Evolutionary conservation across 2,329 filamentous ascomycete species (phyloP).

Genomic region (Verticillium klebahnii): DNA sequence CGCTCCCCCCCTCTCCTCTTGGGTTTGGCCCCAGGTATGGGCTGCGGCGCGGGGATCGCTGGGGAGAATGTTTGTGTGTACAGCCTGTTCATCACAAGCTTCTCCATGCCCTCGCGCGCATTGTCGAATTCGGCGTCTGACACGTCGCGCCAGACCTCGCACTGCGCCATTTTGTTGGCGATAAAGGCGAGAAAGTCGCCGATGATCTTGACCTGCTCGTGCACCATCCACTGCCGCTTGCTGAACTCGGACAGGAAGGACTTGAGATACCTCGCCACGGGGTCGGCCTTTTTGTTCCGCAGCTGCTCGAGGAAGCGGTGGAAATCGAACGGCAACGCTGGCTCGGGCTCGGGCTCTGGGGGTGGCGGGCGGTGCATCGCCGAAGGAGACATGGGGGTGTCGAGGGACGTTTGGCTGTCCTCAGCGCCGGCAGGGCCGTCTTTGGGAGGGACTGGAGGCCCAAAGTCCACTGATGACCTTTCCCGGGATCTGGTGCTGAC

Average conservation of each 20-base stretch:
- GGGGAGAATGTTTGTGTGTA: constrained; percentile 97
- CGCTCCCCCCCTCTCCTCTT: constrained; percentile 65
- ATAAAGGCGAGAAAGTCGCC: constrained; percentile 96
- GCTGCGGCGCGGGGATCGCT: constrained; percentile 77
- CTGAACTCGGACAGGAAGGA: constrained; percentile 93
- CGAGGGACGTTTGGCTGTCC: constrained; percentile 25
- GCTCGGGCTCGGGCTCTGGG: constrained; percentile 73
- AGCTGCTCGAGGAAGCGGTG: constrained; percentile 95
- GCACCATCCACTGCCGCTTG: constrained; percentile 99
- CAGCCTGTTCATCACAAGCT: constrained; percentile 95
- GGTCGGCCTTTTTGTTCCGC: constrained; percentile 94
- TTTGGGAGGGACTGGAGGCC: constrained; percentile 57
- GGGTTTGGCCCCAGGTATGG: constrained; percentile 63
- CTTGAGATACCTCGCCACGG: constrained; percentile 90
- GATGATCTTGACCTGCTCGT: constrained; percentile 99
- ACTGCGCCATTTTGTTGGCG: constrained; percentile 95
- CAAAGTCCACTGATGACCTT: constrained; percentile 37
- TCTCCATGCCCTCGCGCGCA: constrained; percentile 97
- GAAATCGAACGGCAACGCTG: constrained; percentile 89
- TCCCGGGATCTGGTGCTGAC: constrained; percentile 31
- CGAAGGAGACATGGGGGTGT: constrained; percentile 40
- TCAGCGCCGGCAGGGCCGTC: constrained; percentile 44
- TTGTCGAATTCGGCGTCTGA: constrained; percentile 98
- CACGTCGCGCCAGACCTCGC: constrained; percentile 93
- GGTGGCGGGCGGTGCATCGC: constrained; percentile 61